Conservation (phyloP, 2,329 filamentous ascomycete genomes). For the Botrytis cinerea region DNA sequence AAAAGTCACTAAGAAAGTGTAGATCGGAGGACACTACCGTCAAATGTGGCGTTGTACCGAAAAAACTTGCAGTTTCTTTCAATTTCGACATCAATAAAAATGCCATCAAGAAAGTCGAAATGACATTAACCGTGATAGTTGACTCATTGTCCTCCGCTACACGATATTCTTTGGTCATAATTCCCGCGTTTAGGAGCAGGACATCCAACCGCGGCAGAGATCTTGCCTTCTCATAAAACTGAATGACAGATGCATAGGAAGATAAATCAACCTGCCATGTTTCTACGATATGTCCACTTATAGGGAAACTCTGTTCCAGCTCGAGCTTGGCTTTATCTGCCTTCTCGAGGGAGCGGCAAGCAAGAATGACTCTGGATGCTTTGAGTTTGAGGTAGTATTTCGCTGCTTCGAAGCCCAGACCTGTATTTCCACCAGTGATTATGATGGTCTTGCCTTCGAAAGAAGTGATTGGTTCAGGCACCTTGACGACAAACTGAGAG, state of each 20-base stretch:
- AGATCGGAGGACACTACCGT: background rate
- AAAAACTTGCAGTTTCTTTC: background rate
- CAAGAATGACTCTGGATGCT: conserved; percentile 30
- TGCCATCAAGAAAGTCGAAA: background rate
- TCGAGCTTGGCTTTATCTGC: conserved; percentile 29
- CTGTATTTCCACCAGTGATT: background rate
- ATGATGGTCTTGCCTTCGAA: background rate
- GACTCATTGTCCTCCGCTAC: background rate
- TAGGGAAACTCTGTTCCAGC: conserved; percentile 25
- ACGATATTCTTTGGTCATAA: background rate
- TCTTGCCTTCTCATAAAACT: conserved; percentile 23
- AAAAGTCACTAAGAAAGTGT: background rate
- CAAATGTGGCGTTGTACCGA: background rate
- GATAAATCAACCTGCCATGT: conserved; percentile 30
- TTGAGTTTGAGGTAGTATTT: background rate
- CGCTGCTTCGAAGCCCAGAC: background rate
- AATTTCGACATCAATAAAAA: background rate
- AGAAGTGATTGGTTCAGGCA: background rate
- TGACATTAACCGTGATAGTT: background rate
- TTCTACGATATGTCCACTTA: conserved; percentile 14
- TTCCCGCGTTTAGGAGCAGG: background rate
- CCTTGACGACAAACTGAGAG: background rate
- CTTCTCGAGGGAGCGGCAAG: conserved; percentile 28
- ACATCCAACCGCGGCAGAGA: background rate
- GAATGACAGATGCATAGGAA: conserved; percentile 26